Evolutionary conservation across 768 basidiomycete genomes (phyloP).

Genomic region (Podaxis mareebaensis): DNA sequence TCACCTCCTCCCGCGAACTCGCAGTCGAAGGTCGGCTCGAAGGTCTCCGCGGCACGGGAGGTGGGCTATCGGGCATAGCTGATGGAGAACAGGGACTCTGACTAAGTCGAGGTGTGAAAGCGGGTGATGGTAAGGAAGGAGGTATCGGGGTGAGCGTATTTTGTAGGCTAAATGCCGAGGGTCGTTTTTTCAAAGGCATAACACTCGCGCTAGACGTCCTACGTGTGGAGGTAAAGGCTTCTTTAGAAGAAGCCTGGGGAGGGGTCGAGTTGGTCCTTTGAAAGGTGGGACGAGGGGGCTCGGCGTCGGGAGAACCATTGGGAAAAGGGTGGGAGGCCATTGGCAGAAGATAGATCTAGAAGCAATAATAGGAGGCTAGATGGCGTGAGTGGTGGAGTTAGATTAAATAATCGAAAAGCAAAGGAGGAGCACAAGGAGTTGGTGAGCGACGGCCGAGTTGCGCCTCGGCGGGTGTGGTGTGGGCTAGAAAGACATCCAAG

Average conservation of each 20-base stretch:
- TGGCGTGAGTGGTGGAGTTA: not conserved
- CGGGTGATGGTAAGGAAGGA: slow-evolving; percentile 14
- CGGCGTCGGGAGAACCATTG: not conserved
- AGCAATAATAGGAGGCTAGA: not conserved
- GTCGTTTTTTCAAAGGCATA: slow-evolving; percentile 31
- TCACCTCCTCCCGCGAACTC: slow-evolving; percentile 20
- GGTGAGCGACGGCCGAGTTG: not conserved
- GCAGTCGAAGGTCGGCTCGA: slow-evolving; percentile 28
- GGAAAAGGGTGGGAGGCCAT: slow-evolving; percentile 1
- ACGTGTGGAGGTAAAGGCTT: slow-evolving; percentile 19
- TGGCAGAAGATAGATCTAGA: not conserved
- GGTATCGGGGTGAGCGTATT: slow-evolving; percentile 7
- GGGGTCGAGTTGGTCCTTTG: not conserved
- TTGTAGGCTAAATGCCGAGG: slow-evolving; percentile 28
- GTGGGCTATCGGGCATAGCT: slow-evolving; percentile 11
- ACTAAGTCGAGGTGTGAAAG: slow-evolving; percentile 30
- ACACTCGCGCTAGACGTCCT: not conserved
- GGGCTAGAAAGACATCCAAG: slow-evolving; percentile 11
- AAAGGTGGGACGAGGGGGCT: slow-evolving; percentile 3
- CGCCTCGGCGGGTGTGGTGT: not conserved
- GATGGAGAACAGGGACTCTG: slow-evolving; percentile 29
- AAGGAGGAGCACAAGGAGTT: not conserved
- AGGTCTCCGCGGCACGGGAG: slow-evolving; percentile 12
- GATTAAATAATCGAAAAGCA: not conserved
- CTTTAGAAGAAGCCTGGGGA: slow-evolving; percentile 23